These are phyloP conservation scores for Boechera divaricarpa DNA, from an alignment of 345 rosid species.

Conservation along the genomic window DNA sequence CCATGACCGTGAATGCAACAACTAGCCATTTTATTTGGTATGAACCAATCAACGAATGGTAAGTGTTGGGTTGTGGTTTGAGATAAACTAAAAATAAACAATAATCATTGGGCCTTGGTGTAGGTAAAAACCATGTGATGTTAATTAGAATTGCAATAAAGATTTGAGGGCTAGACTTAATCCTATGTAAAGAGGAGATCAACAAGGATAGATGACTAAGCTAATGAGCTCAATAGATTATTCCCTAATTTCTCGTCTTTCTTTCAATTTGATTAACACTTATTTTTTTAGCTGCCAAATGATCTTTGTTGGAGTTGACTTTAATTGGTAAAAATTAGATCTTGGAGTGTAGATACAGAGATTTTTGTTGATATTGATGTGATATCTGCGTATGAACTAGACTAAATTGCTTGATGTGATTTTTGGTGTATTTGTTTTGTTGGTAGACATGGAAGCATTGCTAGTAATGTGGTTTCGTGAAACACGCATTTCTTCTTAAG, in stretches of 20 bases:
- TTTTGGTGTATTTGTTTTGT: neutral
- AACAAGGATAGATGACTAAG: no score
- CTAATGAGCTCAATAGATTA: neutral
- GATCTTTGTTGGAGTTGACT: neutral
- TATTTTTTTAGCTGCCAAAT: neutral
- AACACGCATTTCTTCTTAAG: neutral
- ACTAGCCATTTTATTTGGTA: no score
- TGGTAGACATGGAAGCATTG: neutral
- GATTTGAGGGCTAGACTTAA: no score
- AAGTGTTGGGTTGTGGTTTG: no score
- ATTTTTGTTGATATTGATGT: neutral
- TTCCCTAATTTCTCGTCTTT: neutral
- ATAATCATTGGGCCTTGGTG: no score
- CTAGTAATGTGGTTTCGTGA: slow-evolving; percentile 49
- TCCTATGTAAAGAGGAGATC: no score
- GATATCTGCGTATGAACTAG: neutral
- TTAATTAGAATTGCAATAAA: no score
- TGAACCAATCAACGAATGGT: no score
- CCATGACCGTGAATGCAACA: no score
- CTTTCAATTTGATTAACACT: no score
- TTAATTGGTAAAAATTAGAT: neutral
- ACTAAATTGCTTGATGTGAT: neutral
- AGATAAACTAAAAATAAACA: no score
- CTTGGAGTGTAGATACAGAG: neutral
- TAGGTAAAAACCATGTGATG: no score